These are phyloP conservation scores for Helicocarpus griseus DNA, from an alignment of 2,329 filamentous ascomycete species.

Conservation along the genomic window DNA sequence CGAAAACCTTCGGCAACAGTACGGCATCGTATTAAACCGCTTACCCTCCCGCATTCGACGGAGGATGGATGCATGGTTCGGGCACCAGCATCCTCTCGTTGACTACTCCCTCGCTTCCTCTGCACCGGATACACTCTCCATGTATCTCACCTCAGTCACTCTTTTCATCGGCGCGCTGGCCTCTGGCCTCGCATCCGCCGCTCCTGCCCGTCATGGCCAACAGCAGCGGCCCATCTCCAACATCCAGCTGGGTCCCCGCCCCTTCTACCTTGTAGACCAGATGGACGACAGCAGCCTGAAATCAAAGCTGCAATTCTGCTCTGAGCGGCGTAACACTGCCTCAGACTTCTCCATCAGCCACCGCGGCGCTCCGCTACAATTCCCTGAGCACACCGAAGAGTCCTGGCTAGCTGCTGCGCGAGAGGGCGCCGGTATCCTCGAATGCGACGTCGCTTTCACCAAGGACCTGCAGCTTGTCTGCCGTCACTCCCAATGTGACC, in stretches of 20 bases:
- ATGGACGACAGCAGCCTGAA: constrained; percentile 54
- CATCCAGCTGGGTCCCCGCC: constrained; percentile 53
- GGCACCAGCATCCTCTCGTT: neutral
- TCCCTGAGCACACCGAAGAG: constrained; percentile 55
- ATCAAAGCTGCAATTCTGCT: constrained; percentile 49
- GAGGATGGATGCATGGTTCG: neutral
- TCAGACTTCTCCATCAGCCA: constrained; percentile 53
- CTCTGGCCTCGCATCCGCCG: neutral
- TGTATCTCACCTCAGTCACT: neutral
- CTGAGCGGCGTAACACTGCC: constrained; percentile 43
- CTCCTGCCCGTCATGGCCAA: neutral
- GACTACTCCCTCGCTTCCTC: neutral
- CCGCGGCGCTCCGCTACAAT: constrained; percentile 52
- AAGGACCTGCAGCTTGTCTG: constrained; percentile 57
- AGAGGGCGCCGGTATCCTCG: constrained; percentile 57
- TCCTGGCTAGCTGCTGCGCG: constrained; percentile 53
- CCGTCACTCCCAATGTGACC: constrained; percentile 57
- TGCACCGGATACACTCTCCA: neutral
- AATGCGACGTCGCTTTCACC: constrained; percentile 61
- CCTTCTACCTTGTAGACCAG: constrained; percentile 54
- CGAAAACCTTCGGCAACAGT: neutral
- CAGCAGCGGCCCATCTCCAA: constrained; percentile 11
- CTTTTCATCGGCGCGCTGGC: neutral
- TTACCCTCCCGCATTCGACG: neutral
- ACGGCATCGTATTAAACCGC: neutral